Conservation (phyloP, 495 filamentous ascomycete species). For the Cudoniella acicularis region DNA sequence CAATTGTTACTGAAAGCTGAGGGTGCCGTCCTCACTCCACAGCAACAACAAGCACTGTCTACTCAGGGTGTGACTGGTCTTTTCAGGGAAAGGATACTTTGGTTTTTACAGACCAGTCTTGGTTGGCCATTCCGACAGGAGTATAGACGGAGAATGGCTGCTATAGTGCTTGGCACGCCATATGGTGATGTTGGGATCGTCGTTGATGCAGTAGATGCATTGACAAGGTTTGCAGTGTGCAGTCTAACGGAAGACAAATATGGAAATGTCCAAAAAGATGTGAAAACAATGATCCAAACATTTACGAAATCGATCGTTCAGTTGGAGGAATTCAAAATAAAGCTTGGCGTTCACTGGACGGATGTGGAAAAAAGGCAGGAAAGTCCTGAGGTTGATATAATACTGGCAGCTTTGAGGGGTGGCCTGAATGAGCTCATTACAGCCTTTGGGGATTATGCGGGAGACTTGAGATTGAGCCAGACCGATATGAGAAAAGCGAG, state of each 20-base stretch:
- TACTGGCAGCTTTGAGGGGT: slow-evolving; percentile 54
- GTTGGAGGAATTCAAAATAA: slow-evolving; percentile 63
- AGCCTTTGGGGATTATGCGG: slow-evolving; percentile 67
- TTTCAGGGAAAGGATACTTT: slow-evolving; percentile 31
- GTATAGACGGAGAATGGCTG: slow-evolving; percentile 56
- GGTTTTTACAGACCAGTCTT: slow-evolving; percentile 46
- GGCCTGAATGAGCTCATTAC: slow-evolving; percentile 58
- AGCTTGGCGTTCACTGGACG: slow-evolving; percentile 72
- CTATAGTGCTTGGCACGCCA: slow-evolving; percentile 65
- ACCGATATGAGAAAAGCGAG: slow-evolving; percentile 67
- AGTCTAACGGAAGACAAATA: slow-evolving; percentile 81
- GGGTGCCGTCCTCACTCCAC: slow-evolving; percentile 38
- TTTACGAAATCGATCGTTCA: slow-evolving; percentile 63
- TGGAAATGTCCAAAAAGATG: slow-evolving; percentile 77
- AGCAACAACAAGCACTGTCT: slow-evolving; percentile 41
- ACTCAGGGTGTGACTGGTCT: slow-evolving; percentile 36
- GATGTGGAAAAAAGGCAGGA: slow-evolving; percentile 53
- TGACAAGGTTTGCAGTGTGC: slow-evolving; percentile 64
- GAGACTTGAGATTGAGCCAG: slow-evolving; percentile 58
- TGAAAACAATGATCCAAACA: slow-evolving; percentile 66
- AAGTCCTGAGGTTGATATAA: slow-evolving; percentile 58
- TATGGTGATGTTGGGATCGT: slow-evolving; percentile 61
- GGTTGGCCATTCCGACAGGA: slow-evolving; percentile 71
- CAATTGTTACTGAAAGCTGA: slow-evolving; percentile 32
- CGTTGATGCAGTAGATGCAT: slow-evolving; percentile 64